phyloP scores from a whole-genome alignment of 1,284 basidiomycete species.

The Ganoderma lingzhi region DNA sequence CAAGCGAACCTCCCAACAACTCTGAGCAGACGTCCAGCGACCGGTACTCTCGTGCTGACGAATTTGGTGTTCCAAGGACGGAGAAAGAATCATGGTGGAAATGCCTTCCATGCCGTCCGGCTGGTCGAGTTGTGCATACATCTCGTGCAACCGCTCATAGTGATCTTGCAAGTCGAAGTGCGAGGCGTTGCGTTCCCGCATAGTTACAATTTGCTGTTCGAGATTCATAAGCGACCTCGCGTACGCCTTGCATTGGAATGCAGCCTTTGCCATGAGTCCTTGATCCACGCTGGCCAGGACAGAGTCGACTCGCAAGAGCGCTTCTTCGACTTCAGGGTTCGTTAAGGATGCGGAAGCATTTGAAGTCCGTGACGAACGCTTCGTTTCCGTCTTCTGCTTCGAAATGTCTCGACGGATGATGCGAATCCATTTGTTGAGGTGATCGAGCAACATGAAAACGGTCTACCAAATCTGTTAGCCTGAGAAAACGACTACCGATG shows the following conservation, averaged over 20 bases:
- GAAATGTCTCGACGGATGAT: slow-evolving; percentile 66
- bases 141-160: slow-evolving; percentile 94
- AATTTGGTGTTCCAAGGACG: slow-evolving; percentile 96
- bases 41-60: slow-evolving; percentile 98
- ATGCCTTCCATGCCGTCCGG: slow-evolving; percentile 99
- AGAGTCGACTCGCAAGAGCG: slow-evolving; percentile 78
- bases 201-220: slow-evolving; percentile 78
- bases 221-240: slow-evolving; percentile 96
- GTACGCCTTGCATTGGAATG: slow-evolving; percentile 93
- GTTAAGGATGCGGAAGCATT: slow-evolving; percentile 32
- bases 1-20: slow-evolving; percentile 98
- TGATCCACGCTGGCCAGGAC: slow-evolving; percentile 87
- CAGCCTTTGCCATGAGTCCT: slow-evolving; percentile 92
- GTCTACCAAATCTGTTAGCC: slow-evolving; percentile 57
- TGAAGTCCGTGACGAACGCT: slow-evolving; percentile 49
- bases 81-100: slow-evolving; percentile 88
- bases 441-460: slow-evolving; percentile 95
- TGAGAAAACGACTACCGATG: neutral
- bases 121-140: slow-evolving; percentile 96
- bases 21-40: slow-evolving; percentile 97
- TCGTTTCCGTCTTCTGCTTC: slow-evolving; percentile 57
- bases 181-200: slow-evolving; percentile 54
- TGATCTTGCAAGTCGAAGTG: slow-evolving; percentile 73
- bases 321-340: slow-evolving; percentile 53
- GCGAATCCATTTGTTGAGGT: slow-evolving; percentile 92